These are phyloP conservation scores for Coccomyxa subellipsoidea DNA, from an alignment of 163 green algal genomes.

Conservation along the genomic window DNA sequence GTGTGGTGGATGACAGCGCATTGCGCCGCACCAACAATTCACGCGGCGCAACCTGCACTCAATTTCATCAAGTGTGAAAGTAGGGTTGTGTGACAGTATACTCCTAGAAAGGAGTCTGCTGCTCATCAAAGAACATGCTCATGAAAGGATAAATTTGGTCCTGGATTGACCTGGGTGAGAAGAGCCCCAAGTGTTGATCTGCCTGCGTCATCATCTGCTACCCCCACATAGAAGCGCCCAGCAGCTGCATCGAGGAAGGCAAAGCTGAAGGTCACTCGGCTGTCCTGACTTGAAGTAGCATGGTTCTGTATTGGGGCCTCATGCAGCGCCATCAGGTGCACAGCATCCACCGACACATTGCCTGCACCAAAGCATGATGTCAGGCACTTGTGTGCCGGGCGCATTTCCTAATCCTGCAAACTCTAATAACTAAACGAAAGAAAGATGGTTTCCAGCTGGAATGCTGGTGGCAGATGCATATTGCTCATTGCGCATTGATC, in stretches of 20 bases:
- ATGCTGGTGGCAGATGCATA: too few species aligned
- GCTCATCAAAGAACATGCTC: too few species aligned
- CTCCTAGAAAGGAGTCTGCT: too few species aligned
- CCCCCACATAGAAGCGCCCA: conserved; percentile 42
- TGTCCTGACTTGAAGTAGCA: not conserved
- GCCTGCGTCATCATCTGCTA: conserved; percentile 22
- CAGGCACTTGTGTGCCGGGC: not conserved
- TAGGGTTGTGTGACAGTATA: too few species aligned
- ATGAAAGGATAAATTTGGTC: too few species aligned
- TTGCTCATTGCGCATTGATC: too few species aligned
- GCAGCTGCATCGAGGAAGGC: conserved; percentile 53
- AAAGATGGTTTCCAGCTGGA: too few species aligned
- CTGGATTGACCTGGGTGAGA: conserved; percentile 30
- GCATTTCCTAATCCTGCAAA: not conserved
- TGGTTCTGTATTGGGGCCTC: conserved; percentile 2
- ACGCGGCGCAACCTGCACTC: conserved; percentile 29
- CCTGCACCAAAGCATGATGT: not conserved
- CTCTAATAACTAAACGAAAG: too few species aligned
- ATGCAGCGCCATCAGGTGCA: conserved; percentile 44
- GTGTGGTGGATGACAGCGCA: conserved; percentile 9
- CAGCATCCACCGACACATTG: conserved; percentile 28
- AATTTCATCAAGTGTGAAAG: not conserved
- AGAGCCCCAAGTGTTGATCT: conserved; percentile 31
- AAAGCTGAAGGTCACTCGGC: conserved; percentile 32
- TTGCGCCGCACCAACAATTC: conserved; percentile 25